Base-by-base conservation (phyloP, 768 basidiomycete species). In the Russula dissimulans region DNA sequence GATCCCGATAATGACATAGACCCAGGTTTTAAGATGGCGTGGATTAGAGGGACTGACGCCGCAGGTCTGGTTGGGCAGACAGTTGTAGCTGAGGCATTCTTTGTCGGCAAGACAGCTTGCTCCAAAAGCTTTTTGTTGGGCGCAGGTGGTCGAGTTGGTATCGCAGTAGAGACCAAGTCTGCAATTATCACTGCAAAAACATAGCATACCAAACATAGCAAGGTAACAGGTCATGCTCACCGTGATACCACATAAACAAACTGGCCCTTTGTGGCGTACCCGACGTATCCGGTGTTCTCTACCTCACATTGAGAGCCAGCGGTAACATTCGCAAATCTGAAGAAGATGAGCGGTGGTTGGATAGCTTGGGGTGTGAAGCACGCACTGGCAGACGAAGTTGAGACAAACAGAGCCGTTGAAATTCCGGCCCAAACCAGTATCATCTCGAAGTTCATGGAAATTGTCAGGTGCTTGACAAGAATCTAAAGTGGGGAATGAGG, bases 361-460 rank as follows among this genome's bases (percentile, higher is more conserved):
- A 18, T 52, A 9, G 18, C 26, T 62, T 34, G 31, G 6, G 42
- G n/a, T n/a, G 9, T 45, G 10, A 18, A 47, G 34, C 18, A 76
- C 85, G 41, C 69, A 92, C 91, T 86, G 83, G 87, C 92, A 94
- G 4, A 78, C 71, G 68, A 84, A 86, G 68, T 91, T 88, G 53
- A 95, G 78, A 70, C 93, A 95, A 18, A 93, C 78, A 3, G 89
- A 82, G 32, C 91, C 91, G 67, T 95, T 91, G 62, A 84, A 75
- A 71, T 94, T 87, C 43, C 83, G 80, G 41, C 87, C 85, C 22
- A 81, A 79, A 18, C 83, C 82, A 42, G 78, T 81, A 15, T 71
- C 78, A 66, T 94, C 90, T 12, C 78, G 75, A 26, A 89, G 77
- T 9, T 86, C 80, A 57, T 71, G 71, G 66, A 74, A 81, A 68